Percentiles rank a stretch among this genome's conserved stretches.
Evolutionary conservation across 345 rosid species (phyloP).

Genomic region (Syzygium aqueum): DNA sequence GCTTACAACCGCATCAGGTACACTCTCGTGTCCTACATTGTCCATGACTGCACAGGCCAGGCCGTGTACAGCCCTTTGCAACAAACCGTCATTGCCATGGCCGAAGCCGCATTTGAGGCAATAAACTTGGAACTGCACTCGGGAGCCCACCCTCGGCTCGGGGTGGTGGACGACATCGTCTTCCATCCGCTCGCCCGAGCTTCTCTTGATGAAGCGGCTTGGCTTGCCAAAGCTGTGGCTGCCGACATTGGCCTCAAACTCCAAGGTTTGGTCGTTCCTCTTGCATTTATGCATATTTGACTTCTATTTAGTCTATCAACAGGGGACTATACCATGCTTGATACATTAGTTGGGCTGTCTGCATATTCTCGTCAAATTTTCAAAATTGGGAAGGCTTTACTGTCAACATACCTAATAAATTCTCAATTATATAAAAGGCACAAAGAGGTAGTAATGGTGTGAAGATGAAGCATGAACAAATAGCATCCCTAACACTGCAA

Average conservation of each 20-base stretch:
- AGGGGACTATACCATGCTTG: neutral
- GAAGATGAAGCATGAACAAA: neutral
- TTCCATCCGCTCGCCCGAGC: constrained; percentile 50
- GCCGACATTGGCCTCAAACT: constrained; percentile 40
- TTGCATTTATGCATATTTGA: neutral
- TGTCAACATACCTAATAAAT: neutral
- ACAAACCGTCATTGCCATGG: constrained; percentile 41
- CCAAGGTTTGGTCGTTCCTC: constrained; percentile 23
- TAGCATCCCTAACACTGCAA: neutral
- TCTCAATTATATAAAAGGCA: neutral
- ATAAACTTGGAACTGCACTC: constrained; percentile 43
- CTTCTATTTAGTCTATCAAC: neutral
- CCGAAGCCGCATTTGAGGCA: constrained; percentile 36
- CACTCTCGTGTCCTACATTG: constrained; percentile 43
- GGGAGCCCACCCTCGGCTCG: constrained; percentile 52
- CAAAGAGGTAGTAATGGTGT: neutral
- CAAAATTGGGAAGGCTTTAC: neutral
- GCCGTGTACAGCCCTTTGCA: constrained; percentile 50
- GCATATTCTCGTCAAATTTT: neutral
- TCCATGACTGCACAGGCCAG: constrained; percentile 26
- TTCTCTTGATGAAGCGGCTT: constrained; percentile 50
- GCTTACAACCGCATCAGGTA: constrained; percentile 43
- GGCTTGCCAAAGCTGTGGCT: constrained; percentile 51
- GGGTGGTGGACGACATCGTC: constrained; percentile 50
- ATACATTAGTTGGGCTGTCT: neutral